These are phyloP conservation scores for Lavandula angustifolia DNA, from an alignment of 257 asterid genomes.

Conservation along the genomic window DNA sequence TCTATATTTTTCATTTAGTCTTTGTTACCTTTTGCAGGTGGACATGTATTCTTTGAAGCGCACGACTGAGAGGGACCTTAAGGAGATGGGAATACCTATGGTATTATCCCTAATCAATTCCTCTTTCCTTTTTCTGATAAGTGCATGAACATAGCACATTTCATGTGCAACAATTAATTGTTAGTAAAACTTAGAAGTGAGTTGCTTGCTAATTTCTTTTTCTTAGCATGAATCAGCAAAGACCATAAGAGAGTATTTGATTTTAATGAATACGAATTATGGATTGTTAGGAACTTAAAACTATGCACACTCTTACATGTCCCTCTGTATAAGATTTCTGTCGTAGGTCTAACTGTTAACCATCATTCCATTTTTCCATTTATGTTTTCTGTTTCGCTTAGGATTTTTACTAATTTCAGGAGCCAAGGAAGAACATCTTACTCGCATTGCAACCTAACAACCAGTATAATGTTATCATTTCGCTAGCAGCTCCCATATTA, in stretches of 20 bases:
- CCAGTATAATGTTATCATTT: constrained; percentile 45
- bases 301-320: constrained; percentile 1
- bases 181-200: constrained; percentile 2
- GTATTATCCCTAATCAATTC: constrained; percentile 43
- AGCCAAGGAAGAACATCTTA: constrained; percentile 89
- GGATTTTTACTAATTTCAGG: constrained; percentile 49
- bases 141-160: constrained; percentile 2
- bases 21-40: constrained; percentile 60
- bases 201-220: neutral
- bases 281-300: neutral
- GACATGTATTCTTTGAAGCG: constrained; percentile 90
- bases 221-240: neutral
- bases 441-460: constrained; percentile 54
- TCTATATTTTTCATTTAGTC: constrained; percentile 1
- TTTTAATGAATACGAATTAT: neutral
- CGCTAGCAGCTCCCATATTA: no score
- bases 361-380: neutral
- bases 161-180: neutral
- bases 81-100: constrained; percentile 93
- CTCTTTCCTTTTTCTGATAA: constrained; percentile 17
- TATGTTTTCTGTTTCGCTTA: constrained; percentile 9
- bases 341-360: constrained; percentile 13
- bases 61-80: constrained; percentile 85
- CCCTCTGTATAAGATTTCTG: neutral
- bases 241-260: neutral